A percentile compares a stretch with the other conserved stretches of the same genome.
Evolutionary conservation across 2,329 filamentous ascomycete genomes (phyloP).

Genomic region (Sarocladium brachiariae): DNA sequence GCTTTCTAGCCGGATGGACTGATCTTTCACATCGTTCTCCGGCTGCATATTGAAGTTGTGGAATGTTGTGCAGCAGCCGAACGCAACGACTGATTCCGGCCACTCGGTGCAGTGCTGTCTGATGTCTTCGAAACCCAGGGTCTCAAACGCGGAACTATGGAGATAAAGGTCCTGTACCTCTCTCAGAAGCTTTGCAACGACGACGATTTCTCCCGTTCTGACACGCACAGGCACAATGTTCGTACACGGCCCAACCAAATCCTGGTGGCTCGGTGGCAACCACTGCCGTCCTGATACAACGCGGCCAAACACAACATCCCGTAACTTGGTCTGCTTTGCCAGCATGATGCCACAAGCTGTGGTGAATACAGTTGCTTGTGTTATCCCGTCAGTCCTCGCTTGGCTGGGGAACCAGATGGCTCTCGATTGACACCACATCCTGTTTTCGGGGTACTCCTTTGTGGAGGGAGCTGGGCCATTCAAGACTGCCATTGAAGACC

Average conservation of each 20-base stretch:
- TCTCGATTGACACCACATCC: neutral
- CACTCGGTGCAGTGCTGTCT: slow-evolving; percentile 24
- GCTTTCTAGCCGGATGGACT: too few relatives aligned
- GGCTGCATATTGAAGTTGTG: too few relatives aligned
- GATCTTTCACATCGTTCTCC: too few relatives aligned
- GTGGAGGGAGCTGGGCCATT: neutral
- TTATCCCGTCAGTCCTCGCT: slow-evolving; percentile 7
- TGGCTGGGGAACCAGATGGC: neutral
- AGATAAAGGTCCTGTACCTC: neutral
- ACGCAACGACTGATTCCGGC: slow-evolving; percentile 14
- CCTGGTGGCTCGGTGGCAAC: slow-evolving; percentile 23
- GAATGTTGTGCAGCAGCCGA: too few relatives aligned
- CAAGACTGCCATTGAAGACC: slow-evolving; percentile 9
- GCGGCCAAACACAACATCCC: slow-evolving; percentile 33
- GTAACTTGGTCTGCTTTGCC: neutral
- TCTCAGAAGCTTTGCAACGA: neutral
- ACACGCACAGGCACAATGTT: slow-evolving; percentile 34
- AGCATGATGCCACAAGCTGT: slow-evolving; percentile 11
- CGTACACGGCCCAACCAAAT: slow-evolving; percentile 32
- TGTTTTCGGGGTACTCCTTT: too few relatives aligned
- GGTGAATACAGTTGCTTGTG: slow-evolving; percentile 13
- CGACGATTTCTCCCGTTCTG: slow-evolving; percentile 15
- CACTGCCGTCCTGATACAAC: slow-evolving; percentile 33
- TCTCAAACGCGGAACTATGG: slow-evolving; percentile 13
- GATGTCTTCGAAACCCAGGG: slow-evolving; percentile 23